Percentiles rank a stretch among this genome's conserved stretches.
Conservation (phyloP, 176 grass and related monocot species). For the Chloris gayana region DNA sequence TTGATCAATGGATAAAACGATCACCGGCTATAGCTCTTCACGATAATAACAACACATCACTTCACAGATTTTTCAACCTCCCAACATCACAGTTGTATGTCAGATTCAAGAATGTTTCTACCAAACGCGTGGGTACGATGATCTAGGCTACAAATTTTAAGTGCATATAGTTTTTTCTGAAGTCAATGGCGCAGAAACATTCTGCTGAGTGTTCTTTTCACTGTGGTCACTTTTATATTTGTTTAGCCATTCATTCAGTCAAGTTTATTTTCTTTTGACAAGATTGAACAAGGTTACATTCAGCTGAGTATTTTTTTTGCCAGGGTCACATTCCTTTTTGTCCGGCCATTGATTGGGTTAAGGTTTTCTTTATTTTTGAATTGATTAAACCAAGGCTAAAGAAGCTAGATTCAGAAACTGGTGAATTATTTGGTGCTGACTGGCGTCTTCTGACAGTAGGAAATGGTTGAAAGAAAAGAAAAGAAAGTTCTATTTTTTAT, state of each 20-base stretch:
- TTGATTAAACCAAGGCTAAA: neutral
- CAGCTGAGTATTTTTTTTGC: neutral
- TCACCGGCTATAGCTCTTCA: neutral
- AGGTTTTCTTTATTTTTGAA: neutral
- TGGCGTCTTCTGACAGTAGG: neutral
- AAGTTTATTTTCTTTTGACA: neutral
- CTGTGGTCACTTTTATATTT: too few species aligned
- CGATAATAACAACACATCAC: neutral
- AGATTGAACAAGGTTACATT: neutral
- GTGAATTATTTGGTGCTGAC: neutral
- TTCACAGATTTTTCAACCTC: constrained; percentile 26
- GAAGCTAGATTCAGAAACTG: too few species aligned
- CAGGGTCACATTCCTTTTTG: neutral
- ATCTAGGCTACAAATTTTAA: neutral
- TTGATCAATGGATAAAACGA: neutral
- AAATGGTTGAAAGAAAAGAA: neutral
- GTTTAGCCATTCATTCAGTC: too few species aligned
- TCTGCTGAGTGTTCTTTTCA: neutral
- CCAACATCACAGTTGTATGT: neutral
- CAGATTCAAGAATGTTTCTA: constrained; percentile 2
- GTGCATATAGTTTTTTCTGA: neutral
- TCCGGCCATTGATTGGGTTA: neutral
- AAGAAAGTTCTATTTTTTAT: too few species aligned
- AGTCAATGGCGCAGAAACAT: neutral
- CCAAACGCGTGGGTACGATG: neutral